Percentiles rank a stretch among this genome's conserved stretches.
Conservation (phyloP, 306 rosid species). For the Cucumis sativus region Cucumber_9930_V3 NC_026657.2:35470001-35470500, state of each 20-base stretch:
- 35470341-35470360: too few relatives aligned
- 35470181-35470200: slow-evolving; percentile 26
- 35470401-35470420: too few relatives aligned
- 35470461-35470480: too few relatives aligned
- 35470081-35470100: slow-evolving; percentile 28
- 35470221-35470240: slow-evolving; percentile 23
- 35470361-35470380: too few relatives aligned
- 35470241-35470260: slow-evolving; percentile 15
- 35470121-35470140: slow-evolving; percentile 77
- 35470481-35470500: too few relatives aligned
- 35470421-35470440: too few relatives aligned
- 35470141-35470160: slow-evolving; percentile 56
- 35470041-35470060: neutral
- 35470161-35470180: slow-evolving; percentile 34
- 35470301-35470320: neutral
- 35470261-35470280: neutral
- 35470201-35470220: slow-evolving; percentile 17
- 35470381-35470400: too few relatives aligned
- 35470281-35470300: neutral
- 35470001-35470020: neutral
- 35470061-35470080: neutral
- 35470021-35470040: neutral
- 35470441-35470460: too few relatives aligned
- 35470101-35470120: slow-evolving; percentile 58
- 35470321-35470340: neutral